Conservation (phyloP, 805 yeast genomes). For the Candida hungchunana region DNA sequence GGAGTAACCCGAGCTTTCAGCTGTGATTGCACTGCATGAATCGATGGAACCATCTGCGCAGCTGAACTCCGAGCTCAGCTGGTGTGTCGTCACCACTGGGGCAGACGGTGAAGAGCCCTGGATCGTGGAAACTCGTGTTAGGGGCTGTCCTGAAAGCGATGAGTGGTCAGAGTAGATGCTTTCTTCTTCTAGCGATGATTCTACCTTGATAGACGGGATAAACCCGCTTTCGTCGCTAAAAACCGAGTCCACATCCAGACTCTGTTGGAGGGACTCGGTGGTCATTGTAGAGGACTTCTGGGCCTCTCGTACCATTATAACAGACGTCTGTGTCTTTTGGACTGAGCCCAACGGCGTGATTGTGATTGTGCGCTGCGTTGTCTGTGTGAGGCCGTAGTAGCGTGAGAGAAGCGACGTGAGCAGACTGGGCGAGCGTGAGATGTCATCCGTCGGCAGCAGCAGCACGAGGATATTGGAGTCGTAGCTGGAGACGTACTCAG, state of each 20-base stretch:
- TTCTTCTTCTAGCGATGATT: neutral
- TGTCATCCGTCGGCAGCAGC: slow-evolving; percentile 15
- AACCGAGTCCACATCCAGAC: slow-evolving; percentile 11
- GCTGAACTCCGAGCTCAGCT: slow-evolving; percentile 4
- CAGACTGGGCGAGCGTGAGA: slow-evolving; percentile 12
- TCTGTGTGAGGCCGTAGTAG: slow-evolving; percentile 9
- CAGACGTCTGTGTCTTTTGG: slow-evolving; percentile 10
- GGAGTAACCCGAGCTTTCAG: slow-evolving; percentile 7
- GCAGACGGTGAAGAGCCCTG: slow-evolving; percentile 3
- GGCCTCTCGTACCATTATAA: slow-evolving; percentile 11
- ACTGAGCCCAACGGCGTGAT: slow-evolving; percentile 17
- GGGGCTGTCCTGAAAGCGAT: slow-evolving; percentile 8
- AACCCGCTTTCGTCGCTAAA: slow-evolving; percentile 17
- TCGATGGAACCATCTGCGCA: slow-evolving; percentile 8
- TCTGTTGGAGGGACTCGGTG: slow-evolving; percentile 1
- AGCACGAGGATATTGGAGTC: slow-evolving; percentile 16
- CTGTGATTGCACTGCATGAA: slow-evolving; percentile 4
- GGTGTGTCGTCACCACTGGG: slow-evolving; percentile 5
- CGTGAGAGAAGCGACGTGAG: slow-evolving; percentile 12
- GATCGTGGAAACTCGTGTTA: slow-evolving; percentile 15
- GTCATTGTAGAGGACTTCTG: neutral
- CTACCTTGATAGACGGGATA: slow-evolving; percentile 11
- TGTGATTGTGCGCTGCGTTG: slow-evolving; percentile 7
- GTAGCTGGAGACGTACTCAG: slow-evolving; percentile 10
- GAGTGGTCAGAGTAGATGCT: slow-evolving; percentile 6